These are phyloP conservation scores for Solanum chaucha DNA, from an alignment of 257 asterid genomes.

Conservation along the genomic window DNA sequence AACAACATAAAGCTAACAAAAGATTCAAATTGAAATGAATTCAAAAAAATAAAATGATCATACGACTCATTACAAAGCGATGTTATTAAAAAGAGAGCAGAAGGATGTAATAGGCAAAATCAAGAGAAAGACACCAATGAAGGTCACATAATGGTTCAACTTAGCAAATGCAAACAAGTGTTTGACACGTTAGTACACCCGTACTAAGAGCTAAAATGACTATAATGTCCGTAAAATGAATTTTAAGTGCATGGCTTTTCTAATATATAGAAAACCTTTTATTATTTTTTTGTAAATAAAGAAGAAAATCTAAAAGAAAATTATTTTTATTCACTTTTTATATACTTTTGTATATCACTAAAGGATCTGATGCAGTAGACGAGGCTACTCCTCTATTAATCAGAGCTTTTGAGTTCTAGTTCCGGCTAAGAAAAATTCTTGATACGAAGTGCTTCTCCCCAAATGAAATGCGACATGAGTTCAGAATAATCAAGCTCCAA, in stretches of 20 bases:
- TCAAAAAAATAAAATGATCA: not conserved
- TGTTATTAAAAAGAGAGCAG: not conserved
- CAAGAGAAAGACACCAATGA: not conserved
- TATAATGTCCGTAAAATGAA: not conserved
- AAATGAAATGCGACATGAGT: too few relatives aligned
- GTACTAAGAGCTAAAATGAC: not conserved
- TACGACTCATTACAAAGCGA: not conserved
- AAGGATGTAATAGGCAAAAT: not conserved
- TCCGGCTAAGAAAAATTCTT: too few relatives aligned
- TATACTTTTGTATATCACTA: too few relatives aligned
- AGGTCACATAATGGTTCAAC: too few relatives aligned
- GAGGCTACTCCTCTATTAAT: too few relatives aligned
- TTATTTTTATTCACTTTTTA: not conserved
- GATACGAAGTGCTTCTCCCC: not conserved
- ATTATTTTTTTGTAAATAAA: too few relatives aligned
- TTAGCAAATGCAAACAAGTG: not conserved
- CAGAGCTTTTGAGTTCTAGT: not conserved
- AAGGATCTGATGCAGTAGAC: not conserved
- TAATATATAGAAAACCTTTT: not conserved
- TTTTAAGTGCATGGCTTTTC: too few relatives aligned
- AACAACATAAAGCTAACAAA: not conserved
- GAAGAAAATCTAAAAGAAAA: not conserved
- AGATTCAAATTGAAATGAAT: not conserved
- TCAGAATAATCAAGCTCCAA: too few relatives aligned
- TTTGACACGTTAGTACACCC: not conserved